Base-by-base conservation (phyloP, 371 early-diverging fungal species). In the Mitosporidium daphniae region DNA sequence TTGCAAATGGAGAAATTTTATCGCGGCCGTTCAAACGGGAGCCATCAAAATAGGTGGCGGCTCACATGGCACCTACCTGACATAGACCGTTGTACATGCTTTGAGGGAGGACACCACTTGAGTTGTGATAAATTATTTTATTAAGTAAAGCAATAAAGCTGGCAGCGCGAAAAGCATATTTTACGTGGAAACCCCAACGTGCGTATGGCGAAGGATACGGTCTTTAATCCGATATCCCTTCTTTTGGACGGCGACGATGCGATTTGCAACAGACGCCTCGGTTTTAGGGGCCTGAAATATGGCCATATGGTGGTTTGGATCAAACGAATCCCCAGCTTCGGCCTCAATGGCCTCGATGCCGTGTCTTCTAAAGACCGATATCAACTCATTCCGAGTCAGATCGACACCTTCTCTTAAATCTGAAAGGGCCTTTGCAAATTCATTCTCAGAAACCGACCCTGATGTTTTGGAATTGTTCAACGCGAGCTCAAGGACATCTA, bases 131-230 rank as follows among this genome's bases (percentile, higher is more conserved):
- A n/a, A n/a, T n/a, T n/a, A n/a, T n/a, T n/a, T n/a, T n/a, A n/a
- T n/a, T n/a, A n/a, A n/a, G n/a, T n/a, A n/a, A n/a, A n/a, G n/a
- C n/a, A n/a, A n/a, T n/a, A n/a, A n/a, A n/a, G n/a, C n/a, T n/a
- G n/a, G n/a, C n/a, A n/a, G n/a, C n/a, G n/a, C n/a, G n/a, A n/a
- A n/a, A n/a, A n/a, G n/a, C n/a, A n/a, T n/a, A n/a, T n/a, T n/a
- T n/a, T n/a, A n/a, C n/a, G n/a, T n/a, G n/a, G n/a, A n/a, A 7
- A 91, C 89, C 32, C 89, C 86, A 20, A 91, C 93, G 44, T 86
- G 72, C 25, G 89, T 77, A 24, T 82, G 73, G 36, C 93, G 51
- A 33, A 91, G 35, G 2, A 86, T 68, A 31, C 78, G 63, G 27
- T 66, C 78, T 38, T 75, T 63, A 27, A 91, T 37, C 35, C 46